Conservation (phyloP, 2,329 filamentous ascomycete species). For the Domatiomyces globalis region DNA sequence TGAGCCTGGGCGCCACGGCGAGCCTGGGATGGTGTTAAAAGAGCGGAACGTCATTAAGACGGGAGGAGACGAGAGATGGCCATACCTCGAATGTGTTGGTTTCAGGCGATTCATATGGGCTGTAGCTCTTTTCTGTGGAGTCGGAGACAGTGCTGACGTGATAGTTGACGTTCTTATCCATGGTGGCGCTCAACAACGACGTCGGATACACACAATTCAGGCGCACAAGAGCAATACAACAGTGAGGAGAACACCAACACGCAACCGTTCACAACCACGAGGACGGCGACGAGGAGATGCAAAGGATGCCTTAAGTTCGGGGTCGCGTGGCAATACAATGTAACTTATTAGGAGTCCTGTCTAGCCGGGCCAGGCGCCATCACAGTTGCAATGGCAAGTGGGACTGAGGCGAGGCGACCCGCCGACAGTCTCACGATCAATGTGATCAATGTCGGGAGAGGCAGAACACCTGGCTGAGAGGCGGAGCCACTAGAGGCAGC, state of each 20-base stretch:
- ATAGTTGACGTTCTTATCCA: slow-evolving; percentile 10
- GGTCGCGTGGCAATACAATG: too few relatives aligned
- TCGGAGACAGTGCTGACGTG: slow-evolving; percentile 7
- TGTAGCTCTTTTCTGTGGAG: slow-evolving; percentile 8
- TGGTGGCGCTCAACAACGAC: neutral
- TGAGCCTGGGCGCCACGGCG: slow-evolving; percentile 13
- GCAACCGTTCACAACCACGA: too few relatives aligned
- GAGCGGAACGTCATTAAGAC: slow-evolving; percentile 1
- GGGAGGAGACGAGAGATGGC: neutral
- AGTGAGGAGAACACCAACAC: neutral
- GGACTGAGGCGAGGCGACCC: too few relatives aligned
- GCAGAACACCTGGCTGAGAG: neutral
- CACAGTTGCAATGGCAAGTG: too few relatives aligned
- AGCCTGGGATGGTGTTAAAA: slow-evolving; percentile 3
- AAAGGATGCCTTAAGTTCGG: too few relatives aligned
- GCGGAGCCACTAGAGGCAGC: neutral
- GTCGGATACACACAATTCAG: neutral
- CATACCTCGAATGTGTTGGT: slow-evolving; percentile 12
- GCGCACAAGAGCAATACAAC: neutral
- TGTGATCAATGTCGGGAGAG: too few relatives aligned
- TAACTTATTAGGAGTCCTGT: too few relatives aligned
- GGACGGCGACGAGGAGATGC: too few relatives aligned
- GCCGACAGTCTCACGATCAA: neutral
- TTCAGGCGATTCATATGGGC: too few relatives aligned
- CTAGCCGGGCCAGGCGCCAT: too few relatives aligned